Percentiles rank a stretch among this genome's conserved stretches.
These are phyloP conservation scores for Beauveria pseudobassiana DNA, from an alignment of 2,329 filamentous ascomycete species.

Conservation along the genomic window DNA sequence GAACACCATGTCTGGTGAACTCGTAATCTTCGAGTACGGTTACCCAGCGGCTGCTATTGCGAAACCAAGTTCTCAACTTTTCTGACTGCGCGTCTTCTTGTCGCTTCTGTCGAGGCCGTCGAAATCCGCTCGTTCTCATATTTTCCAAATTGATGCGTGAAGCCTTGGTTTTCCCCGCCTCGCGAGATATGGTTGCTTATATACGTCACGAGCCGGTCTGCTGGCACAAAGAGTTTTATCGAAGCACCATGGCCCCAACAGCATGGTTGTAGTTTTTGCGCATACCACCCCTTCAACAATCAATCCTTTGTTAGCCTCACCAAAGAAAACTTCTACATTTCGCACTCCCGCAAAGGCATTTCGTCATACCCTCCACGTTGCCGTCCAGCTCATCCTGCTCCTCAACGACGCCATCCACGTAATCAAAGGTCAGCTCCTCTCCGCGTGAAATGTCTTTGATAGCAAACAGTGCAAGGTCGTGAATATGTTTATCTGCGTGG, in stretches of 20 bases:
- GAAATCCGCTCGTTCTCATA: not conserved
- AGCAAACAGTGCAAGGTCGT: constrained; percentile 72
- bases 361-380: constrained; percentile 44
- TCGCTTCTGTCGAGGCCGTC: not conserved
- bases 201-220: not conserved
- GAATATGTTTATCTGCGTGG: constrained; percentile 64
- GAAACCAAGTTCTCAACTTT: not conserved
- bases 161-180: not conserved
- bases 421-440: constrained; percentile 74
- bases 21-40: not conserved
- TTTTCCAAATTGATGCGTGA: not conserved
- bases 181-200: not conserved
- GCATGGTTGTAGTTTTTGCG: not conserved
- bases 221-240: not conserved
- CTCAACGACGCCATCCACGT: constrained; percentile 57
- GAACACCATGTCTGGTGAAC: not conserved
- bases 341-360: constrained; percentile 53
- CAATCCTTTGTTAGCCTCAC: constrained; percentile 28
- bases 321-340: constrained; percentile 66
- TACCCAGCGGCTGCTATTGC: not conserved
- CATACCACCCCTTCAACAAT: not conserved
- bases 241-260: not conserved
- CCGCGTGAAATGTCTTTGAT: constrained; percentile 55
- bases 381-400: constrained; percentile 36
- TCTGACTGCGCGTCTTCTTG: not conserved